Percentiles rank a stretch among this genome's conserved stretches.
Evolutionary conservation across 2,329 filamentous ascomycete species (phyloP).

Genomic region (Zymoseptoria ardabiliae): DNA sequence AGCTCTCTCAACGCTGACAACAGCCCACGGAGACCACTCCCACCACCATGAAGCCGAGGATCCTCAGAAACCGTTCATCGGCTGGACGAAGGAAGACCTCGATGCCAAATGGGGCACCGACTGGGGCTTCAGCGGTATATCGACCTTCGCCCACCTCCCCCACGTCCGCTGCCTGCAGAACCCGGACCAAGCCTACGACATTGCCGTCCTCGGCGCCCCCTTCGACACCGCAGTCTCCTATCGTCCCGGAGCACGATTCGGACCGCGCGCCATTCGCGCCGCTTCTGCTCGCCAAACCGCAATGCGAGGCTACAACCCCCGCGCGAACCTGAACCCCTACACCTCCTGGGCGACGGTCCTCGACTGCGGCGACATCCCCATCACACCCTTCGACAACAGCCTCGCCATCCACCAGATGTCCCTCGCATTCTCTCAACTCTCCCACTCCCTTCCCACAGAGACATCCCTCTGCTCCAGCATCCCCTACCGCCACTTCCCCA

Average conservation of each 20-base stretch:
- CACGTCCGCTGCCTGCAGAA: slow-evolving; percentile 43
- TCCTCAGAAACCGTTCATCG: slow-evolving; percentile 17
- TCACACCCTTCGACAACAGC: slow-evolving; percentile 79
- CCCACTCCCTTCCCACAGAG: slow-evolving; percentile 34
- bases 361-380: slow-evolving; percentile 82
- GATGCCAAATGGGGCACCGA: slow-evolving; percentile 26
- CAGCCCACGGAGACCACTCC: slow-evolving; percentile 11
- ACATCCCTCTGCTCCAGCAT: slow-evolving; percentile 32
- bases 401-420: slow-evolving; percentile 79
- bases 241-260: slow-evolving; percentile 57
- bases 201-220: slow-evolving; percentile 43
- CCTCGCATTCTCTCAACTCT: slow-evolving; percentile 66
- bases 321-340: slow-evolving; percentile 79
- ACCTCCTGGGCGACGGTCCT: slow-evolving; percentile 50
- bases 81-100: slow-evolving; percentile 23
- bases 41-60: slow-evolving; percentile 13
- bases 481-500: slow-evolving; percentile 38
- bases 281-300: slow-evolving; percentile 74
- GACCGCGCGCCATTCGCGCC: slow-evolving; percentile 77
- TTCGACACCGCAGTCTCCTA: slow-evolving; percentile 46
- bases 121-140: slow-evolving; percentile 31
- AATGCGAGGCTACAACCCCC: slow-evolving; percentile 74
- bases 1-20: neutral
- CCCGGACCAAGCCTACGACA: slow-evolving; percentile 39
- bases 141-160: slow-evolving; percentile 39